phyloP scores from a whole-genome alignment of 2,329 filamentous ascomycete species.

The Fusarium ambrosium region DNA sequence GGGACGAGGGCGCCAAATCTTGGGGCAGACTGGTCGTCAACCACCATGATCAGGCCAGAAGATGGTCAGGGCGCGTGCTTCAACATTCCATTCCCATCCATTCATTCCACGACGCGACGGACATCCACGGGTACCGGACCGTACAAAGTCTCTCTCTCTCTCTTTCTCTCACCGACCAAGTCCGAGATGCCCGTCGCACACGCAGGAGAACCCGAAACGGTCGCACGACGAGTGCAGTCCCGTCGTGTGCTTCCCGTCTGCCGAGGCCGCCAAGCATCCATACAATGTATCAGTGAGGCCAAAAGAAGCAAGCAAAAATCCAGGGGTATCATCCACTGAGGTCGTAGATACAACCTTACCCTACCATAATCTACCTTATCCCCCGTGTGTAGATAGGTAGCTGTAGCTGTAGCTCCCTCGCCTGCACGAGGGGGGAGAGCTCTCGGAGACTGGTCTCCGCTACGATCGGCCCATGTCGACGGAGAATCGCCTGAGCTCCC shows the following conservation, averaged over 20 bases:
- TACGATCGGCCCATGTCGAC: constrained; percentile 43
- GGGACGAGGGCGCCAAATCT: constrained; percentile 23
- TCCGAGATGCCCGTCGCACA: constrained; percentile 3
- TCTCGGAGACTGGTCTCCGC: constrained; percentile 34
- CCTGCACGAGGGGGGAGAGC: constrained; percentile 3
- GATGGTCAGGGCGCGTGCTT: constrained; percentile 40
- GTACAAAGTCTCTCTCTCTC: not conserved
- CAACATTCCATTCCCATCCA: constrained; percentile 25
- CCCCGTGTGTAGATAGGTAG: not conserved
- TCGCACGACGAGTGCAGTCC: constrained; percentile 6
- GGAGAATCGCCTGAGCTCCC: constrained; percentile 45
- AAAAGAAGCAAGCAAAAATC: not conserved
- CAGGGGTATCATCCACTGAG: not conserved
- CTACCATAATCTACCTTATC: not conserved
- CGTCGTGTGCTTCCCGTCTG: constrained; percentile 3
- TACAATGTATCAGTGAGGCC: not conserved
- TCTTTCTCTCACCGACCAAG: constrained; percentile 17
- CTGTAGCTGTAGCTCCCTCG: not conserved
- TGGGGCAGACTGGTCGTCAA: constrained; percentile 18
- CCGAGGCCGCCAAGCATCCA: constrained; percentile 1
- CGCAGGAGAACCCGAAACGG: constrained; percentile 1
- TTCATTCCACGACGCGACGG: not conserved
- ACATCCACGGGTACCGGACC: not conserved
- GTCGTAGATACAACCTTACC: not conserved
- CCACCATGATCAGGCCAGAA: constrained; percentile 46